A percentile compares a stretch with the other conserved stretches of the same genome.
Conservation (phyloP, 176 grass and related monocot genomes). For the Saccharum spontaneum region DNA sequence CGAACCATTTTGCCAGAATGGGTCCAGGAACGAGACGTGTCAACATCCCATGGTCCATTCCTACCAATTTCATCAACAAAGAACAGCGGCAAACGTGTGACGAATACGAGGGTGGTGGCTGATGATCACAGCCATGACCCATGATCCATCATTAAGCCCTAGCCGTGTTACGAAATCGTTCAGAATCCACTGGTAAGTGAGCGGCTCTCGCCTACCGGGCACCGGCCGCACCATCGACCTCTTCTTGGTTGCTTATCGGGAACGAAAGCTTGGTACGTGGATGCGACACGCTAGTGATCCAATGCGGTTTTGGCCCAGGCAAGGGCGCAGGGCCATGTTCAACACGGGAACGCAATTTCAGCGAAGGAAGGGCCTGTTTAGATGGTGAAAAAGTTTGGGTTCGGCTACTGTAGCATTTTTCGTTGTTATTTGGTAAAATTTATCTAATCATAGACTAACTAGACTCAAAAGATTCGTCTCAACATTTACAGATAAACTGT, state of each 20-base stretch:
- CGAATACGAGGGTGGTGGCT: neutral
- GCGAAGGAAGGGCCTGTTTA: too few relatives aligned
- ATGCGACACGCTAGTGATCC: neutral
- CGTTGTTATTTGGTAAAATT: too few relatives aligned
- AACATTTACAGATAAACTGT: too few relatives aligned
- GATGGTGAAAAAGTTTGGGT: too few relatives aligned
- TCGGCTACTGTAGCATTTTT: too few relatives aligned
- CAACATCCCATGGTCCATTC: neutral
- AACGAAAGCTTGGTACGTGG: neutral
- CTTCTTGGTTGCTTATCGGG: neutral
- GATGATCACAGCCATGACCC: neutral
- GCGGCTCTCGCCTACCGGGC: neutral
- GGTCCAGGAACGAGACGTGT: neutral
- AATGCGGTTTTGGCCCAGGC: neutral
- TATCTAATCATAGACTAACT: too few relatives aligned
- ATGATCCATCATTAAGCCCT: neutral
- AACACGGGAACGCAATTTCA: conserved; percentile 29
- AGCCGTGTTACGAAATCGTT: neutral
- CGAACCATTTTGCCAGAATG: neutral
- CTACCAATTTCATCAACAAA: neutral
- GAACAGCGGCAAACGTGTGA: neutral
- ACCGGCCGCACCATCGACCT: neutral
- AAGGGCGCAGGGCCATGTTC: neutral
- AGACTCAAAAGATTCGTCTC: too few relatives aligned
- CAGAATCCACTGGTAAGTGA: neutral